phyloP scores from a whole-genome alignment of 352 stramenopile species.

The Pythium rhizo-oryzae region DNA sequence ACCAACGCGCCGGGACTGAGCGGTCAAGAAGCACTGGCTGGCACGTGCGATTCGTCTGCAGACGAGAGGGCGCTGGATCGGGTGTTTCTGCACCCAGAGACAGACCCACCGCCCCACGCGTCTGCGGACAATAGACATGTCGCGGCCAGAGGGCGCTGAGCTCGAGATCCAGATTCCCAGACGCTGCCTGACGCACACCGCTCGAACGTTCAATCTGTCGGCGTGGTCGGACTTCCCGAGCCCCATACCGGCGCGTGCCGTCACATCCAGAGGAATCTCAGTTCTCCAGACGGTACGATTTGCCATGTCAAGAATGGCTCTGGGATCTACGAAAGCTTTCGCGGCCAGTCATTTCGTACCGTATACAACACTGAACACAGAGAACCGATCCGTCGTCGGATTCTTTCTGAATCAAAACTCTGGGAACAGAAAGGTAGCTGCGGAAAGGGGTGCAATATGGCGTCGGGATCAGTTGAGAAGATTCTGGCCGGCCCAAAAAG shows the following conservation, averaged over 20 bases:
- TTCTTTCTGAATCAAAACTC: conserved; percentile 18
- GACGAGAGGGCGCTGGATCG: background rate
- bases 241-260: background rate
- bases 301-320: background rate
- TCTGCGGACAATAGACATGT: conserved; percentile 6
- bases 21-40: conserved; percentile 1
- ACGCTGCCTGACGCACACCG: conserved; percentile 1
- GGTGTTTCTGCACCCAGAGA: conserved; percentile 8
- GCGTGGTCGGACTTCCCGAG: background rate
- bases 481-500: background rate
- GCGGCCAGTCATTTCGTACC: background rate
- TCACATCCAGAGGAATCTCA: background rate
- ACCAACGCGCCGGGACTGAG: background rate
- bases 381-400: background rate
- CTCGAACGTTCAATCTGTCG: background rate
- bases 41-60: conserved; percentile 18
- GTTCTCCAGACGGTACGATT: background rate
- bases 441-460: background rate
- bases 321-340: background rate
- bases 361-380: no score
- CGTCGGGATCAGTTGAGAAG: background rate
- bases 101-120: conserved; percentile 2
- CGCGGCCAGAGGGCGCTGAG: background rate
- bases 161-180: conserved; percentile 5
- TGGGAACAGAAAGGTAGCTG: conserved; percentile 14